Base-by-base conservation (phyloP, 1,139 yeast species). In the Zygotorulaspora mrakii region DNA sequence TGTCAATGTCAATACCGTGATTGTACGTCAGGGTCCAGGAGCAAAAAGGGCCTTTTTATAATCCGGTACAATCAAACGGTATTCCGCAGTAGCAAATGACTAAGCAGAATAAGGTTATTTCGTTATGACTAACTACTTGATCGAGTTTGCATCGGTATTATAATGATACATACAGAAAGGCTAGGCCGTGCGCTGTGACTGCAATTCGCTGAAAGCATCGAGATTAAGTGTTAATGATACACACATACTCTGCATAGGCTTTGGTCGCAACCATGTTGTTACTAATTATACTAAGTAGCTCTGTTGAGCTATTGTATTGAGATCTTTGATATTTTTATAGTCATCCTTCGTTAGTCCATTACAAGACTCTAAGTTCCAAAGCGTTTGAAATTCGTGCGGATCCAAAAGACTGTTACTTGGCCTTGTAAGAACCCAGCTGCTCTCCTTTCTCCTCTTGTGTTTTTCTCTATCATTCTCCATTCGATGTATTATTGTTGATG, bases 401-500 rank as follows among this genome's bases (percentile, higher is more conserved):
- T 47, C 54, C 18, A 55, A 39, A 34, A 58, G 48, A 18, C 32
- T 40, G 37, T 41, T 46, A 11, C 35, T 27, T 17, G 36, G 39
- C 31, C 54, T 49, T 31, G 49, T 56, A 10, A 54, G 53, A 18
- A 56, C 51, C 58, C 61, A 61, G 11, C 47, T 51, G 29, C 59
- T 59, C 31, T 62, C 66, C 38, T 62, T 62, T 13, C 57, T 51
- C 34, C 59, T 52, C 39, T 58, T 60, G 37, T 60, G 62, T 31
- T 57, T 53, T 33, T 59, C 64, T n/a, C 64, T 50, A 23, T 61
- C 63, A 36, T 47, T 50, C 32, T 60, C 64, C 56, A 61, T 62
- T 14, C 66, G 46, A 31, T 59, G 65, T 8, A 62, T 43, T 14
- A 52, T 45, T 1, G 50, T 51, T 24, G 49, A 47, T 7, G 38